These are phyloP conservation scores for Zelopaecilomyces penicillatus DNA, from an alignment of 2,329 filamentous ascomycete species.

Conservation along the genomic window DNA sequence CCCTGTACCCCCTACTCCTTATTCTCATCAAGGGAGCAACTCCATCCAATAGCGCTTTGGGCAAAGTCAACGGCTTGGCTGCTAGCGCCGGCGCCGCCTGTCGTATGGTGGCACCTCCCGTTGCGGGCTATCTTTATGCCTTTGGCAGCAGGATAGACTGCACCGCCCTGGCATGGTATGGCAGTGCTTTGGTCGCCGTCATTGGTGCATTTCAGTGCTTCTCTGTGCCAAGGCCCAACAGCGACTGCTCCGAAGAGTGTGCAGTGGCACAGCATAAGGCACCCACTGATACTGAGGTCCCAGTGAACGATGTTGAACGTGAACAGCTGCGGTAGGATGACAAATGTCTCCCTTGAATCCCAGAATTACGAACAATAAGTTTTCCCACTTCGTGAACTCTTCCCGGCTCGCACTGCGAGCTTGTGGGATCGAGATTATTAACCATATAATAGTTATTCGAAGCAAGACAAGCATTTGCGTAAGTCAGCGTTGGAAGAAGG, in stretches of 20 bases:
- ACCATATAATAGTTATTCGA: too few relatives aligned
- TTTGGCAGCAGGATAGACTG: slow-evolving; percentile 50
- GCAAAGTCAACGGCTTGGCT: slow-evolving; percentile 58
- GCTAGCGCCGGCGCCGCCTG: slow-evolving; percentile 59
- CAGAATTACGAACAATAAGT: too few relatives aligned
- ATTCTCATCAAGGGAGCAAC: slow-evolving; percentile 62
- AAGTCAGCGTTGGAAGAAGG: too few relatives aligned
- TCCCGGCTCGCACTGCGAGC: too few relatives aligned
- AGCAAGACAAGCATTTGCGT: too few relatives aligned
- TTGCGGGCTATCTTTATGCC: slow-evolving; percentile 56
- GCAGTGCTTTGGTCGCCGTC: slow-evolving; percentile 47
- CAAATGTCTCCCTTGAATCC: too few relatives aligned
- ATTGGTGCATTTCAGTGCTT: slow-evolving; percentile 55
- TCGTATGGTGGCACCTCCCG: slow-evolving; percentile 57
- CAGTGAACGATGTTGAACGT: slow-evolving; percentile 19
- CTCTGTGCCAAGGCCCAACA: slow-evolving; percentile 31
- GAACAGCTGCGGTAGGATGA: neutral
- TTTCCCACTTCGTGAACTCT: too few relatives aligned
- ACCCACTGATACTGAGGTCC: slow-evolving; percentile 21
- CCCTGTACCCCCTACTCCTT: slow-evolving; percentile 57
- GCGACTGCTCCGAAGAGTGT: slow-evolving; percentile 21
- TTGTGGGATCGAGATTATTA: too few relatives aligned
- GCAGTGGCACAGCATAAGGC: slow-evolving; percentile 13
- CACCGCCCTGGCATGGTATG: slow-evolving; percentile 56
- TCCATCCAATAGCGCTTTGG: slow-evolving; percentile 46